phyloP scores from a whole-genome alignment of 2,329 filamentous ascomycete species.

The Talaromyces islandicus region DNA sequence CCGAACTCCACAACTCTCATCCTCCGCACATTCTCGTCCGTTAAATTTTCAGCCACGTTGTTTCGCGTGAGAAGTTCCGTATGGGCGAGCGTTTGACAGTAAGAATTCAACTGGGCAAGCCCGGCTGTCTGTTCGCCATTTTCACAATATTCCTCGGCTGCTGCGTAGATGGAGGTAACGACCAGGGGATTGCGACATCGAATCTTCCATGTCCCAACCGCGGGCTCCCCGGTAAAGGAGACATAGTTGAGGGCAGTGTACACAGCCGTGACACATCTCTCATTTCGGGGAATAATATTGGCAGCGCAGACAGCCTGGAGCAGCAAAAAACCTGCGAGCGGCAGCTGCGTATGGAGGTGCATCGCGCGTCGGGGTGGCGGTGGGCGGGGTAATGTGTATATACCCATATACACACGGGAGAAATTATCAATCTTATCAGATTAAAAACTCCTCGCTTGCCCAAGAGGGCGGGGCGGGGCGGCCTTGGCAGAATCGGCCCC shows the following conservation, averaged over 20 bases:
- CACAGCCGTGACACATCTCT: slow-evolving; percentile 28
- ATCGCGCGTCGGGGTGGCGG: background rate
- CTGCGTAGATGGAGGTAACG: slow-evolving; percentile 32
- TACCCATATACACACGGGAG: too few relatives aligned
- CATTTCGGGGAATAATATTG: slow-evolving; percentile 6
- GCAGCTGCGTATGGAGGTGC: background rate
- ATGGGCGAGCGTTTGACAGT: slow-evolving; percentile 21
- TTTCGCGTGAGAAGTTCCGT: slow-evolving; percentile 13
- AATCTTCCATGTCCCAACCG: slow-evolving; percentile 16
- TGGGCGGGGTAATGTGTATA: background rate
- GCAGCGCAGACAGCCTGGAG: background rate
- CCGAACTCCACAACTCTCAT: slow-evolving; percentile 27
- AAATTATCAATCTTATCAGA: background rate
- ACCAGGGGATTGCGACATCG: slow-evolving; percentile 27
- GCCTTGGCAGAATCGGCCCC: too few relatives aligned
- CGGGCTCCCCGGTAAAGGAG: slow-evolving; percentile 20
- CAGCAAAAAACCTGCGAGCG: background rate
- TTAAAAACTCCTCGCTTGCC: background rate
- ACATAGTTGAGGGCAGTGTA: slow-evolving; percentile 27
- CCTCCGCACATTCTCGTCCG: slow-evolving; percentile 24
- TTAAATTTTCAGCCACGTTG: slow-evolving; percentile 16
- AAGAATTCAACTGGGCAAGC: slow-evolving; percentile 18
- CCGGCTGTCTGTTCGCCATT: slow-evolving; percentile 17
- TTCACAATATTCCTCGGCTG: slow-evolving; percentile 26
- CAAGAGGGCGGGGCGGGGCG: background rate